Evolutionary conservation across 2,329 filamentous ascomycete species (phyloP).

Genomic region (Talaromyces sp.): DNA sequence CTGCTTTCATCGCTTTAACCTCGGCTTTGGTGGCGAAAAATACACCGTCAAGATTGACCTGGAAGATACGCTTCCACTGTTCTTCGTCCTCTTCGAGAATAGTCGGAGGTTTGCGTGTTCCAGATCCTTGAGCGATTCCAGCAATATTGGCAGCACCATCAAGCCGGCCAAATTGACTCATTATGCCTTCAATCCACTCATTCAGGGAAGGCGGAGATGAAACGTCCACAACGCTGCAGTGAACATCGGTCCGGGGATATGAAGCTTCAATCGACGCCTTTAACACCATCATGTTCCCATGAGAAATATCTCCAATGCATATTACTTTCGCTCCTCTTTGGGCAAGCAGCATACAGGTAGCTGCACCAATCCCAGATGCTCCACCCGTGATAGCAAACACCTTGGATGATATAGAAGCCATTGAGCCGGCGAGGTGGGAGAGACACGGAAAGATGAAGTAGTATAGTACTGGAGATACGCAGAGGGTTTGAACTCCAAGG

Average conservation of each 20-base stretch:
- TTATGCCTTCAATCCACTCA: slow-evolving; percentile 8
- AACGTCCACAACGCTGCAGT: slow-evolving; percentile 9
- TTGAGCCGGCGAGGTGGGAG: background rate
- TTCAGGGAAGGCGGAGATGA: slow-evolving; percentile 8
- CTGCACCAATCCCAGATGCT: slow-evolving; percentile 16
- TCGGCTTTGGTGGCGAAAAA: slow-evolving; percentile 12
- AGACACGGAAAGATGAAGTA: background rate
- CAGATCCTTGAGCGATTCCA: slow-evolving; percentile 11
- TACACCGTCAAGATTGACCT: slow-evolving; percentile 14
- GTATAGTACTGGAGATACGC: background rate
- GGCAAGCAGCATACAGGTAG: slow-evolving; percentile 12
- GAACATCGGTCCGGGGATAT: slow-evolving; percentile 10
- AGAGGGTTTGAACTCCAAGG: background rate
- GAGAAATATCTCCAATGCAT: slow-evolving; percentile 10
- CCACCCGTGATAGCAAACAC: slow-evolving; percentile 15
- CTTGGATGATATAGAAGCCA: slow-evolving; percentile 8
- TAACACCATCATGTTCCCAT: slow-evolving; percentile 4
- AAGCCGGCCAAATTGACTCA: slow-evolving; percentile 9
- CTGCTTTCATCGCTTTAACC: slow-evolving; percentile 12
- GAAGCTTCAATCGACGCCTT: slow-evolving; percentile 5
- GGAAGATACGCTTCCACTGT: slow-evolving; percentile 8
- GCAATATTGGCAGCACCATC: slow-evolving; percentile 14
- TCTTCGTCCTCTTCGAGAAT: slow-evolving; percentile 12
- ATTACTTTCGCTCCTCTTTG: slow-evolving; percentile 10
- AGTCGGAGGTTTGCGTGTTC: slow-evolving; percentile 3